These are phyloP conservation scores for Didymella lethalis DNA, from an alignment of 2,329 filamentous ascomycete genomes.

Conservation along the genomic window DNA sequence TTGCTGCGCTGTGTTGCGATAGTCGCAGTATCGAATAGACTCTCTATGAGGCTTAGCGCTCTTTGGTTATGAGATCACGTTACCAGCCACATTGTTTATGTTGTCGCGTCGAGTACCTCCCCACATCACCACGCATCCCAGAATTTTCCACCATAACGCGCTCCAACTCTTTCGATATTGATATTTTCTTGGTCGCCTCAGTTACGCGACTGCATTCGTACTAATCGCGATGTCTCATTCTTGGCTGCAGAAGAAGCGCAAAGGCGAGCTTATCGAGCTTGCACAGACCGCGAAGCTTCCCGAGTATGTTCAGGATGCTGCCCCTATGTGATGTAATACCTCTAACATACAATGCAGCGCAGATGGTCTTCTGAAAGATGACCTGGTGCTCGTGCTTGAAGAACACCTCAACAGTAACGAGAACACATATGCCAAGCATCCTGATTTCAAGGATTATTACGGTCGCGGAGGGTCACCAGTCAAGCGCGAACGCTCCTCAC, in stretches of 20 bases:
- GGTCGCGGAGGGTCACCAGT: slow-evolving; percentile 65
- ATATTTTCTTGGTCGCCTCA: slow-evolving; percentile 55
- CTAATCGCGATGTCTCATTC: slow-evolving; percentile 66
- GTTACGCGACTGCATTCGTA: slow-evolving; percentile 55
- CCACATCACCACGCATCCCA: slow-evolving; percentile 36
- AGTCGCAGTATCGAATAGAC: not conserved
- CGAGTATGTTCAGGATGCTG: slow-evolving; percentile 65
- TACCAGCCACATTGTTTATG: slow-evolving; percentile 37
- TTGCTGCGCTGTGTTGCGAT: not conserved
- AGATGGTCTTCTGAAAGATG: slow-evolving; percentile 76
- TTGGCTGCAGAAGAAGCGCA: slow-evolving; percentile 83
- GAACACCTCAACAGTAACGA: slow-evolving; percentile 65
- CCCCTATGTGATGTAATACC: not conserved
- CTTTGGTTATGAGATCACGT: slow-evolving; percentile 26
- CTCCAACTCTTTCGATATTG: slow-evolving; percentile 25
- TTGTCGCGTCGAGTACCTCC: slow-evolving; percentile 27
- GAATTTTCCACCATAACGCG: slow-evolving; percentile 26
- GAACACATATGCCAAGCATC: slow-evolving; percentile 68
- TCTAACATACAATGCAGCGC: slow-evolving; percentile 60
- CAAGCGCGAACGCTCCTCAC: slow-evolving; percentile 55
- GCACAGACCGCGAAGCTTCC: slow-evolving; percentile 74
- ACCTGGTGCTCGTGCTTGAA: slow-evolving; percentile 67
- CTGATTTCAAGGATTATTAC: slow-evolving; percentile 78
- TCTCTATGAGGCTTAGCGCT: slow-evolving; percentile 17
- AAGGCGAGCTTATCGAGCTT: slow-evolving; percentile 78